Conservation (phyloP, 1,139 yeast species). For the Lodderomyces margitis region DNA sequence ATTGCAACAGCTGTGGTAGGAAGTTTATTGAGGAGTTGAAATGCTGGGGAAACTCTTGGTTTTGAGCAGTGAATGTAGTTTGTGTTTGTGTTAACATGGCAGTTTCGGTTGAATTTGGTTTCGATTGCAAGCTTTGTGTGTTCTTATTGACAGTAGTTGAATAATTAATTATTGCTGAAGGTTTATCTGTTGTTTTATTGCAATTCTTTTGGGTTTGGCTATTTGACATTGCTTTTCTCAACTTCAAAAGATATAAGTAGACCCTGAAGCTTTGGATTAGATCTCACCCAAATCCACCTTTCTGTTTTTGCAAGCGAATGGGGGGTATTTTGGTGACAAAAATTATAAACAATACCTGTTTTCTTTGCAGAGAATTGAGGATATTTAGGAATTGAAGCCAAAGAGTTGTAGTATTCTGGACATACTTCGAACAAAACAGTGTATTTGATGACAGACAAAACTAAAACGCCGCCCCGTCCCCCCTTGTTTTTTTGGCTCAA, state of each 20-base stretch:
- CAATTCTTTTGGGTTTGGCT: slow-evolving; percentile 7
- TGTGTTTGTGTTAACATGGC: neutral
- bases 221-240: slow-evolving; percentile 11
- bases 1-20: slow-evolving; percentile 1
- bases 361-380: too few species aligned
- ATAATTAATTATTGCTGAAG: neutral
- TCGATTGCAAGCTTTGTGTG: neutral
- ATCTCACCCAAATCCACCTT: too few species aligned
- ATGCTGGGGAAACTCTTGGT: neutral
- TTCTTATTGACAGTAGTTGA: neutral
- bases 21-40: neutral
- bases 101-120: neutral
- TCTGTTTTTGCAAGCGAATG: too few species aligned
- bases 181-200: neutral
- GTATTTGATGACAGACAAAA: too few species aligned
- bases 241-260: slow-evolving; percentile 9
- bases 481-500: neutral
- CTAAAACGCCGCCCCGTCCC: too few species aligned
- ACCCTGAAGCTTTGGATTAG: neutral
- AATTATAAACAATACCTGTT: too few species aligned
- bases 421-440: too few species aligned
- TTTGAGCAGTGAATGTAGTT: neutral
- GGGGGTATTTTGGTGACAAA: too few species aligned
- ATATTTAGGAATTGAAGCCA: too few species aligned
- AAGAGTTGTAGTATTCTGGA: too few species aligned